Evolutionary conservation across 1,284 basidiomycete genomes (phyloP), one percentile per base, ranked within the genome.

Genomic region (Pyrrhoderma lamaoense): DNA sequence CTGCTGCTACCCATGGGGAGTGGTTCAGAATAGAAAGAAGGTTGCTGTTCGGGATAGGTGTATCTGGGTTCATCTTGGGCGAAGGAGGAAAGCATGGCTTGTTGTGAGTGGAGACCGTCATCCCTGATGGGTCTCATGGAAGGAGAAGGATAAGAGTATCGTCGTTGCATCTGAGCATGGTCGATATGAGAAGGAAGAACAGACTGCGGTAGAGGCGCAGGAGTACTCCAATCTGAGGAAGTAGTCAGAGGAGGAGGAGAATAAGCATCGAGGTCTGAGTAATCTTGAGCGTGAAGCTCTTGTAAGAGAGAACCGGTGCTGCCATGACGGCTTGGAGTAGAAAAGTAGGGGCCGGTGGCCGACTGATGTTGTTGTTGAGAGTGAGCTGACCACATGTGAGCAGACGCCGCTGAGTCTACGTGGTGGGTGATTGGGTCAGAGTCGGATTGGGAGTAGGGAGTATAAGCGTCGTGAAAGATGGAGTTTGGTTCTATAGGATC

Each of bases 51-150:
- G 61, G 64, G 71, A 8, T 64, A 61, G 53, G 62, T 61, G 47
- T 52, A 65, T 48, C 64, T 64, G 57, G 62, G 23, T 1, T 43
- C 62, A 52, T 69, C 67, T 49, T 60, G 52, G 54, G 66, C 62
- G 62, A 66, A 68, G 22, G 64, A 60, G 19, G 64, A 60, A 19
- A 58, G 64, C 27, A 31, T 31, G 16, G 47, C 51, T 16, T 40
- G 51, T 56, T 68, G 51, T 56, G 67, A 65, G 5, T 31, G 27
- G 27, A 70, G 56, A 45, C 66, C 63, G 54, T 74, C 67, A 51
- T 75, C 40, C 53, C 75, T 73, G 65, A 87, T 84, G 54, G 82
- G 78, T 37, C 82, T 74, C 49, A 84, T 81, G 61, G 80, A 82
- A 11, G 27, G 27, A 40, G 38, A 40, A 45, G 85, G 84, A 65